phyloP scores from a whole-genome alignment of 306 rosid species.

The Dalbergia cochinchinensis region DNA sequence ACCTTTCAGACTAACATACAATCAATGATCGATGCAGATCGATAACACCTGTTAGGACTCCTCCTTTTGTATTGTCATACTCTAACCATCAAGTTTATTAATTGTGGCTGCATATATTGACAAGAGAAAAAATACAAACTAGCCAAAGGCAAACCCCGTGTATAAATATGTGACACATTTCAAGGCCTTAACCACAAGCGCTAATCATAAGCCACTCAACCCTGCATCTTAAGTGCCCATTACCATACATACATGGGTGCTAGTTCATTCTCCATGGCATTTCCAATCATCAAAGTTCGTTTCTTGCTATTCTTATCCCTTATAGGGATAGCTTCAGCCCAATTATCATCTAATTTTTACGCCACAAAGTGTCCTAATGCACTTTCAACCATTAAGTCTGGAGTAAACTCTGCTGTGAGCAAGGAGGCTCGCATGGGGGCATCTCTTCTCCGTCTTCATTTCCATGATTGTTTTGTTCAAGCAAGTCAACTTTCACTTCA shows the following conservation, averaged over 20 bases:
- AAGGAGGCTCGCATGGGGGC: conserved; percentile 88
- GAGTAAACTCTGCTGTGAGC: conserved; percentile 52
- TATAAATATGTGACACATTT: conserved; percentile 45
- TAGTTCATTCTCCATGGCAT: not conserved
- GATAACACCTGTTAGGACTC: not conserved
- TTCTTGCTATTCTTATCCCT: conserved; percentile 39
- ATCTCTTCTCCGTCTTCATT: conserved; percentile 83
- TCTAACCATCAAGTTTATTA: not conserved
- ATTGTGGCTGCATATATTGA: conserved; percentile 23
- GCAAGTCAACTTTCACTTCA: conserved; percentile 55
- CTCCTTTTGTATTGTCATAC: not conserved
- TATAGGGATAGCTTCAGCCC: conserved; percentile 56
- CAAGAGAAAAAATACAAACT: conserved; percentile 32
- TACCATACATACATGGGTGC: too few relatives aligned
- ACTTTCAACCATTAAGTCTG: conserved; percentile 61
- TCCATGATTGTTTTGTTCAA: conserved; percentile 88
- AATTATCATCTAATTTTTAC: conserved; percentile 65
- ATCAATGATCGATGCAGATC: not conserved
- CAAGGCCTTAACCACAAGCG: conserved; percentile 21
- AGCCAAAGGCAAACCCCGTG: not conserved
- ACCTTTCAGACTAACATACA: not conserved
- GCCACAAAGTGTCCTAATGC: conserved; percentile 60
- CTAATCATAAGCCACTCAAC: conserved; percentile 3
- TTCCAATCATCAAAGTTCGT: conserved; percentile 28
- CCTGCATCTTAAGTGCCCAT: not conserved